Evolutionary conservation across 176 grass and related monocot species (phyloP).

Genomic region (Saccharum officinarum): DNA sequence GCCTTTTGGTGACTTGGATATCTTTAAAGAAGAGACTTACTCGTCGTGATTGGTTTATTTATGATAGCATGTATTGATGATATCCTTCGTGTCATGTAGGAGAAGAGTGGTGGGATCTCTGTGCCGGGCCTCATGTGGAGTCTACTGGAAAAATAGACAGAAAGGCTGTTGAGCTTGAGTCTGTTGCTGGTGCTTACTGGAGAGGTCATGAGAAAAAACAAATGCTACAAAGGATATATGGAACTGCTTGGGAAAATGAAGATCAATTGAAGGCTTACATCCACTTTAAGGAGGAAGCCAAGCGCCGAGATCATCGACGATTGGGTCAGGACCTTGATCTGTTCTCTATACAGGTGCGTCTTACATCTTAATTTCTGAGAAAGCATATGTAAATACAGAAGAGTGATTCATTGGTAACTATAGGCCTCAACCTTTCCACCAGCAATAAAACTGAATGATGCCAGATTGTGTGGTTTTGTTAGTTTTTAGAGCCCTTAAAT

Average conservation of each 20-base stretch:
- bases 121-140: slow-evolving; percentile 94
- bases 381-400: neutral
- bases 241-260: slow-evolving; percentile 94
- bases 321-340: slow-evolving; percentile 98
- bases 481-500: neutral
- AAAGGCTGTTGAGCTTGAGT: slow-evolving; percentile 89
- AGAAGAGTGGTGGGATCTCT: slow-evolving; percentile 99
- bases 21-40: neutral
- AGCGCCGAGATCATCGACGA: slow-evolving; percentile 87
- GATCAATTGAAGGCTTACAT: slow-evolving; percentile 82
- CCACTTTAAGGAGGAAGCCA: slow-evolving; percentile 92
- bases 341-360: slow-evolving; percentile 90
- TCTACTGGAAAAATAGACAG: slow-evolving; percentile 85
- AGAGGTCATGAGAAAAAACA: slow-evolving; percentile 91
- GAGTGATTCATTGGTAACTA: neutral
- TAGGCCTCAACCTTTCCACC: neutral
- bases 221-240: slow-evolving; percentile 99
- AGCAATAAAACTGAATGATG: neutral
- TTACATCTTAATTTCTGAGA: slow-evolving; percentile 2
- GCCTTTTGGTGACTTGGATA: neutral
- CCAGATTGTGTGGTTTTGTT: neutral
- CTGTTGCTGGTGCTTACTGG: slow-evolving; percentile 97
- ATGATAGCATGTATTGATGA: neutral
- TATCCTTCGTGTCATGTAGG: slow-evolving; percentile 39
- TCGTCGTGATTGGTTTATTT: neutral